Conservation (phyloP, 192 early-diverging fungal species). For the Phycomyces blakesleeanus region DNA sequence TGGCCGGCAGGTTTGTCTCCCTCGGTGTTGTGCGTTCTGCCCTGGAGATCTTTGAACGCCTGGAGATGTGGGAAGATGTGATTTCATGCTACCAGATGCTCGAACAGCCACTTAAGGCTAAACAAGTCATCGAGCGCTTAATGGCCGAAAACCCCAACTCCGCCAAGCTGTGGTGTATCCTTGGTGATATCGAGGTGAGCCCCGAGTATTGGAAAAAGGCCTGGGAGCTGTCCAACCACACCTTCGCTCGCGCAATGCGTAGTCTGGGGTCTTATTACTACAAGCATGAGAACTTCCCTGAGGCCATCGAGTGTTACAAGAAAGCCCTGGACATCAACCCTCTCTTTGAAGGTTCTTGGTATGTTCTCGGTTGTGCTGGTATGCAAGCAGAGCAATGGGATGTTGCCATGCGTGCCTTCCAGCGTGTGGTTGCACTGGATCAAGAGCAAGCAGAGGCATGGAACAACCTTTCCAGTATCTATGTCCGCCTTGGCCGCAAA, state of each 20-base stretch:
- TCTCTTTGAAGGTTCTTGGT: constrained; percentile 95
- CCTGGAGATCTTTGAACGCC: constrained; percentile 89
- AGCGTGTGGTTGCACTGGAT: constrained; percentile 68
- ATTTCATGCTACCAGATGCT: constrained; percentile 84
- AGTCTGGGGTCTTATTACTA: constrained; percentile 83
- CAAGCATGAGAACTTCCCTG: constrained; percentile 56
- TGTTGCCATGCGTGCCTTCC: constrained; percentile 69
- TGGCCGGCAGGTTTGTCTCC: constrained; percentile 77
- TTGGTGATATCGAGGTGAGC: constrained; percentile 83
- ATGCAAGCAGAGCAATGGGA: constrained; percentile 79
- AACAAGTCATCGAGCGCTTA: constrained; percentile 67
- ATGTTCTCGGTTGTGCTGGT: constrained; percentile 90
- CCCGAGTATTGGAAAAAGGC: constrained; percentile 78
- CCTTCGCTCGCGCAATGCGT: constrained; percentile 93
- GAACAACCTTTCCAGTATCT: constrained; percentile 91
- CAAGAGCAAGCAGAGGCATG: constrained; percentile 89
- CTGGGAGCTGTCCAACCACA: constrained; percentile 80
- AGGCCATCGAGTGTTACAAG: constrained; percentile 71
- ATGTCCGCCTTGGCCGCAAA: constrained; percentile 66
- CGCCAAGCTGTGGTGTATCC: constrained; percentile 83
- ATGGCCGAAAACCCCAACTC: constrained; percentile 57
- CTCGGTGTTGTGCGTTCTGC: constrained; percentile 89
- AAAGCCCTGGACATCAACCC: constrained; percentile 89
- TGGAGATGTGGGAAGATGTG: constrained; percentile 96
- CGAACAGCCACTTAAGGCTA: constrained; percentile 84